Evolutionary conservation across 2,329 filamentous ascomycete species (phyloP).

Genomic region (Monosporascus sp.): DNA sequence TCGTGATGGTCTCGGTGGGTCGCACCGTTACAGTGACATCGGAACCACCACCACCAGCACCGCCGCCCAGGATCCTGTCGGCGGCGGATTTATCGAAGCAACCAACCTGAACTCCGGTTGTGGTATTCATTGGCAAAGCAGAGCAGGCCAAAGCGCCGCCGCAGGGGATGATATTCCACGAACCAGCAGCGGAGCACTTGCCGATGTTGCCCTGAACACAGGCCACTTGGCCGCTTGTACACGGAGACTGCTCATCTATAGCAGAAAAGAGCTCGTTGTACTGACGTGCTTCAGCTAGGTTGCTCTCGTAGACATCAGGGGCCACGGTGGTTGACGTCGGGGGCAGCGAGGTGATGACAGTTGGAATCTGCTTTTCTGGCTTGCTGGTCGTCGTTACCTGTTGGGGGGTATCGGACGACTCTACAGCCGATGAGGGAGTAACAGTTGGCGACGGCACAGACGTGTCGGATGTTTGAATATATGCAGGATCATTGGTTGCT

Average conservation of each 20-base stretch:
- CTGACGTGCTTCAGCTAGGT: slow-evolving; percentile 37
- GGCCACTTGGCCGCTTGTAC: slow-evolving; percentile 40
- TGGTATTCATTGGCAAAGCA: slow-evolving; percentile 48
- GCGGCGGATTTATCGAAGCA: slow-evolving; percentile 40
- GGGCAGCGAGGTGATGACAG: slow-evolving; percentile 29
- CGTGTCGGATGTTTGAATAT: background rate
- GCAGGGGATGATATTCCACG: slow-evolving; percentile 37
- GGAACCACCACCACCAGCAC: background rate
- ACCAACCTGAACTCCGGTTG: slow-evolving; percentile 41
- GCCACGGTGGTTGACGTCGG: slow-evolving; percentile 34
- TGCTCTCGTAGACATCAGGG: slow-evolving; percentile 35
- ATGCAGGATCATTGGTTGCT: background rate
- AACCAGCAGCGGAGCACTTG: slow-evolving; percentile 35
- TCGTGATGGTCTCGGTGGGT: slow-evolving; percentile 3
- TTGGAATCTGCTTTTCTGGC: slow-evolving; percentile 36
- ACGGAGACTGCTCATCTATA: slow-evolving; percentile 41
- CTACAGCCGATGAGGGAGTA: slow-evolving; percentile 8
- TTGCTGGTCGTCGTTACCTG: slow-evolving; percentile 29
- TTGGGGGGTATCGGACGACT: slow-evolving; percentile 15
- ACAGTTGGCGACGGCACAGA: background rate
- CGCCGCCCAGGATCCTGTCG: slow-evolving; percentile 33
- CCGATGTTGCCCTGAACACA: slow-evolving; percentile 47
- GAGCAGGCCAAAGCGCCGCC: slow-evolving; percentile 38
- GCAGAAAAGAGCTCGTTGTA: slow-evolving; percentile 44
- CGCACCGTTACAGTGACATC: slow-evolving; percentile 1